Base-by-base conservation (phyloP, 2,329 filamentous ascomycete species). In the Fusarium fujikuroi region DNA sequence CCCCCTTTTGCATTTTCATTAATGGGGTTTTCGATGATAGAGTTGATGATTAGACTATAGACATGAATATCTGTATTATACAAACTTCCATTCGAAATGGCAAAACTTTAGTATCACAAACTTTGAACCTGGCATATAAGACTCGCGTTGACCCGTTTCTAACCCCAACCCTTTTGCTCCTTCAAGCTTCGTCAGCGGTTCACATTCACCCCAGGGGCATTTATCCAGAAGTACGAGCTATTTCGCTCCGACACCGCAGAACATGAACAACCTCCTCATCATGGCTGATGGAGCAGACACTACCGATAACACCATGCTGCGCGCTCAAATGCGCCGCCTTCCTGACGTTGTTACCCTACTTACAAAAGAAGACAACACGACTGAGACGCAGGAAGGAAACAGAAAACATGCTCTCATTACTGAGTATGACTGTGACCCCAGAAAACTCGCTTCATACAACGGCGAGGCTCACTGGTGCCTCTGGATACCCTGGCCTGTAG, bases 1-100 rank as follows among this genome's bases (percentile, higher is more conserved):
- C 71, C 73, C 66, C 52, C 21, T 56, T n/a, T 62, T 30, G 36
- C 49, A 56, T 73, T 76, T 34, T 60, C n/a, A 21, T 37, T 52
- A 7, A 12, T 37, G 57, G 66, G 58, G 28, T 16, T n/a, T 67
- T 53, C 40, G 47, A 52, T 39, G 47, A 72, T 76, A 75, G 75
- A 77, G 40, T 64, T 68, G 54, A 70, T 23, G 60, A 75, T 63
- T 64, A 64, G 64, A 76, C 32, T 44, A 74, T 74, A 75, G 72
- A 76, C 28, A 42, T 49, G 44, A 28, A 14, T 5, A 25, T 25
- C 7, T 57, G 16, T n/a, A 37, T 37, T 21, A 11, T 28, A 19
- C 19, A 36, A n/a, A 46, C 12, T 34, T 46, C 32, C 1, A 6
- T 32, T 32, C 32, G 32, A 19, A 10, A 9, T 36, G 30, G 30